Evolutionary conservation across 768 basidiomycete genomes (phyloP), one percentile per base, ranked within the genome.

Genomic region (Melanogaster broomeanus): DNA sequence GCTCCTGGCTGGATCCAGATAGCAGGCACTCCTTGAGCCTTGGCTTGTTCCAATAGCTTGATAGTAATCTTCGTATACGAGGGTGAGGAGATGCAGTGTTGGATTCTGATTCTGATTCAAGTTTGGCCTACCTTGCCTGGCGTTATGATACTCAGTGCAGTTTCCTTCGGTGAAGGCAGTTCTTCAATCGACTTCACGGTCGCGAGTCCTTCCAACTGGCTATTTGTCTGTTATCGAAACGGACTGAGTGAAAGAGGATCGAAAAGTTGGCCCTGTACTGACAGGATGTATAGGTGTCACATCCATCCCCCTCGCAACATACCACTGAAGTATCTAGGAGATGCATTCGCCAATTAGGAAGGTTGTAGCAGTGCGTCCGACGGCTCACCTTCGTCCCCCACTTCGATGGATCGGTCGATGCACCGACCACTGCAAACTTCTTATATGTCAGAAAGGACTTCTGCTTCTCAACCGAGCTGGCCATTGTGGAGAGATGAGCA

Each of bases 1-100:
- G 92, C 90, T 19, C 92, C 92, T 7, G 93, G 93, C 66, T 96
- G 93, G 27, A 95, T 79, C 93, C 93, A 96, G 39, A 93, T 75
- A 3, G 84, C 78, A 6, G 85, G 87, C n/a, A 90, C 68, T n/a
- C 69, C 68, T n/a, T 83, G 78, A n/a, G 77, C 76, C 65, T 85
- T 84, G 8, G 85, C 87, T 51, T 83, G 76, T 64, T 85, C 72
- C 60, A 93, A 69, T 48, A 91, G 57, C 21, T 72, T 73, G 41
- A 91, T 78, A 10, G 90, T 93, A 37, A 93, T 72, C 88, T 92
- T 57, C 13, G 46, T n/a, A 25, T 3, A 8, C 33, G 6, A 19
- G 7, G 16, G 19, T 35, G 35, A 54, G 51, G 16, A 35, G 1
- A 3, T n/a, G n/a, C n/a, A 2, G 15, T 1, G 34, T 18, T n/a